These are phyloP conservation scores for Geotrichum cucujoidarum DNA, from an alignment of 1,139 yeast species.

Conservation along the genomic window DNA sequence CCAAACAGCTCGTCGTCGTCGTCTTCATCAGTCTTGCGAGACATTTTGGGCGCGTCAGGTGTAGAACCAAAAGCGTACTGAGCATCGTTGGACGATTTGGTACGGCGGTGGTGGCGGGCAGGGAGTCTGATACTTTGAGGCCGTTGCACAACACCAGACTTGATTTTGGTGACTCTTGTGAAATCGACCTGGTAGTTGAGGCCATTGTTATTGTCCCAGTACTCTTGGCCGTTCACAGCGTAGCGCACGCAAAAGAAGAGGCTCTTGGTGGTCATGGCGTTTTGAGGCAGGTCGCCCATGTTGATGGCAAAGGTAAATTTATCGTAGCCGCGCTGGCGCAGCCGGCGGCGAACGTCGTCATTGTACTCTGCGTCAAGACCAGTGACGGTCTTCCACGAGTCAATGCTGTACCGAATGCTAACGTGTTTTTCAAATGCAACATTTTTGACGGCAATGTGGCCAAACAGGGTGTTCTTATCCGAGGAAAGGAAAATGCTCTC, in stretches of 20 bases:
- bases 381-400: constrained; percentile 66
- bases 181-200: constrained; percentile 57
- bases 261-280: constrained; percentile 33
- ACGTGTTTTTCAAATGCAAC: constrained; percentile 60
- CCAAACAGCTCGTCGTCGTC: constrained; percentile 1
- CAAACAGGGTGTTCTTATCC: constrained; percentile 55
- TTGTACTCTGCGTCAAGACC: constrained; percentile 63
- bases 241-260: constrained; percentile 58
- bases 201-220: constrained; percentile 71
- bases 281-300: constrained; percentile 36
- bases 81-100: constrained; percentile 7
- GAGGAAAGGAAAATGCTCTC: constrained; percentile 60
- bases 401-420: constrained; percentile 59
- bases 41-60: constrained; percentile 6
- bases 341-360: constrained; percentile 51
- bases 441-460: constrained; percentile 71
- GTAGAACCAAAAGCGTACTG: constrained; percentile 1
- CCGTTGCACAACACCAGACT: constrained; percentile 4
- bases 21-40: constrained; percentile 2
- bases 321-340: constrained; percentile 37
- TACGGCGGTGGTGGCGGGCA: constrained; percentile 5
- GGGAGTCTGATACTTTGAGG: background rate
- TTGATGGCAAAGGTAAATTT: constrained; percentile 46
- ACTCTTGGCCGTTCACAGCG: constrained; percentile 46
- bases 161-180: constrained; percentile 29